These are phyloP conservation scores for Glycine latifolia DNA, from an alignment of 306 rosid species.

Conservation along the genomic window DNA sequence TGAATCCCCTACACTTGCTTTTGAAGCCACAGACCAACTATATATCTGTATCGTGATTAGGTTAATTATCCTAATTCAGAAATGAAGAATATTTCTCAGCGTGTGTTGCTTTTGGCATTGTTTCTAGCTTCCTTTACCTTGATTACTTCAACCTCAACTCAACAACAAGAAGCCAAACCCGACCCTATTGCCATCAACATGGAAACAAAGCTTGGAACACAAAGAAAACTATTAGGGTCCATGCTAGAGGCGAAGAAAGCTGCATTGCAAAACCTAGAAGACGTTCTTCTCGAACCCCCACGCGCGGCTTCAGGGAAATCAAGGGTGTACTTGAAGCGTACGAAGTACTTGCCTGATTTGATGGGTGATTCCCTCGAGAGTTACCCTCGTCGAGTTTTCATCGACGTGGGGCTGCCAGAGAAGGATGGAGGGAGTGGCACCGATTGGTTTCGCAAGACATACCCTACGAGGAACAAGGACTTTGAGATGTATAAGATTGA, in stretches of 20 bases:
- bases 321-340: slow-evolving; percentile 61
- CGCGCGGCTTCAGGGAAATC: slow-evolving; percentile 70
- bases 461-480: slow-evolving; percentile 83
- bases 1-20: slow-evolving; percentile 3
- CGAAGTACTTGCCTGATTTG: slow-evolving; percentile 73
- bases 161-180: background rate
- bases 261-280: slow-evolving; percentile 74
- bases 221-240: slow-evolving; percentile 50
- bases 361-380: slow-evolving; percentile 82
- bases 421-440: slow-evolving; percentile 60
- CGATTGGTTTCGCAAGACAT: slow-evolving; percentile 61
- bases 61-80: slow-evolving; percentile 19
- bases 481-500: slow-evolving; percentile 79
- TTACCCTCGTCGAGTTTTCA: slow-evolving; percentile 76
- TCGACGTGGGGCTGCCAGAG: slow-evolving; percentile 68
- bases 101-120: slow-evolving; percentile 51
- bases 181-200: background rate
- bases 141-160: slow-evolving; percentile 23
- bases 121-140: slow-evolving; percentile 51
- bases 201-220: background rate
- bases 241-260: slow-evolving; percentile 65
- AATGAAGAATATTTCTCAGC: slow-evolving; percentile 45
- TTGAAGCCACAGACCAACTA: slow-evolving; percentile 44
- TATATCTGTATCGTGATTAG: background rate
- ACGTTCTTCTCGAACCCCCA: slow-evolving; percentile 87